Evolutionary conservation across 2,329 filamentous ascomycete genomes (phyloP).

Genomic region (Colletotrichum scovillei): DNA sequence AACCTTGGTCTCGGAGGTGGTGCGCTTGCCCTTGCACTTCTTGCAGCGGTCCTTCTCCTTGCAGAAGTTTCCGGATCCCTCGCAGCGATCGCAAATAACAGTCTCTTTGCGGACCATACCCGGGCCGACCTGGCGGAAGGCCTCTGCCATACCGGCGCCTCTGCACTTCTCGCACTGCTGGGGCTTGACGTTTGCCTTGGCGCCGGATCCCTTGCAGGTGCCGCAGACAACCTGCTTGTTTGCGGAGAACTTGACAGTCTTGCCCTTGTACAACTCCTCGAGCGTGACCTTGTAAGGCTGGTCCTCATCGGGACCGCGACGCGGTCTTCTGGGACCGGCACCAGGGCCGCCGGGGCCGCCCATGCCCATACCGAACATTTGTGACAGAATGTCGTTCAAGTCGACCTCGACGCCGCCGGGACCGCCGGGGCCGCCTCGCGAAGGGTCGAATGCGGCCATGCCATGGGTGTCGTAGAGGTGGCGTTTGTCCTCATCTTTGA

Average conservation of each 20-base stretch:
- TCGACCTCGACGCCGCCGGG: conserved; percentile 79
- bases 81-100: conserved; percentile 84
- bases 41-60: conserved; percentile 98
- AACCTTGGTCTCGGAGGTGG: conserved; percentile 89
- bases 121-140: conserved; percentile 85
- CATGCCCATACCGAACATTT: conserved; percentile 89
- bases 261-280: conserved; percentile 98
- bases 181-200: conserved; percentile 90
- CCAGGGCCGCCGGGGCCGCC: conserved; percentile 56
- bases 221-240: conserved; percentile 94
- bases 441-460: conserved; percentile 93
- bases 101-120: conserved; percentile 86
- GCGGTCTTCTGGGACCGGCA: conserved; percentile 68
- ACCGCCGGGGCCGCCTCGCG: conserved; percentile 65
- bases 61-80: conserved; percentile 85
- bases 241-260: conserved; percentile 95
- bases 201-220: conserved; percentile 88
- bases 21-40: conserved; percentile 96
- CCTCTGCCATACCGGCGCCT: conserved; percentile 81
- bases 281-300: conserved; percentile 91
- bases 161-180: conserved; percentile 86
- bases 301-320: conserved; percentile 85
- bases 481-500: conserved; percentile 94
- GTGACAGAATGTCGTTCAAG: conserved; percentile 89
- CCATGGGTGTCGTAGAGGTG: conserved; percentile 92